Conservation (phyloP, 257 asterid species). For the Solanum gandarillasii region DNA sequence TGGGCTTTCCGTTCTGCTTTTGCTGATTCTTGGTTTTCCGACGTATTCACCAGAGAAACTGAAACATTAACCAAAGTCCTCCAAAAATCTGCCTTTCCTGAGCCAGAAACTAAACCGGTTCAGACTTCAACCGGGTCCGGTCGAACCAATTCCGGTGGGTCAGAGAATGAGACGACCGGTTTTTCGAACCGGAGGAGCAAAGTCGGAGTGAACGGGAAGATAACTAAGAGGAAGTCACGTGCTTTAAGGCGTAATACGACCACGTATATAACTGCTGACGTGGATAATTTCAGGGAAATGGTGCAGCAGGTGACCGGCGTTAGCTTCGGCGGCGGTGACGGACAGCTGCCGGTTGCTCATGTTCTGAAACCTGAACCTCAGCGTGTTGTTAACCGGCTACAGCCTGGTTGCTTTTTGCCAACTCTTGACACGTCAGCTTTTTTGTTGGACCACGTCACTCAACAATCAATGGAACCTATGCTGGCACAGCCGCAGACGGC, state of each 20-base stretch:
- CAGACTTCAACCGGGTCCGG: slow-evolving; percentile 25
- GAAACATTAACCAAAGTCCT: slow-evolving; percentile 51
- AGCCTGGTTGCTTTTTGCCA: slow-evolving; percentile 16
- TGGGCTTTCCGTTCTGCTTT: slow-evolving; percentile 48
- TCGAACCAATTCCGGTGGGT: slow-evolving; percentile 35
- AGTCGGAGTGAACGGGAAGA: slow-evolving; percentile 42
- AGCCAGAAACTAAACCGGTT: slow-evolving; percentile 20
- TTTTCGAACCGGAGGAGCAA: slow-evolving; percentile 16
- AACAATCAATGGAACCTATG: background rate
- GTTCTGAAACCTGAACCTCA: slow-evolving; percentile 61
- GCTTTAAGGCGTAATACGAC: slow-evolving; percentile 66
- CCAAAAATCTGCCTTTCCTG: slow-evolving; percentile 30
- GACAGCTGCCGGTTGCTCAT: slow-evolving; percentile 15
- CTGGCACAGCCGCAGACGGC: background rate
- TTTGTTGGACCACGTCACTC: slow-evolving; percentile 19
- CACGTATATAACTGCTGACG: slow-evolving; percentile 78
- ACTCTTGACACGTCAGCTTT: slow-evolving; percentile 54
- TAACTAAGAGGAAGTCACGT: slow-evolving; percentile 60
- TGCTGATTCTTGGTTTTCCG: slow-evolving; percentile 52
- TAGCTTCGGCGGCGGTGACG: slow-evolving; percentile 37
- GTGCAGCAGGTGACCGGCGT: slow-evolving; percentile 93
- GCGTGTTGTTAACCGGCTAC: slow-evolving; percentile 20
- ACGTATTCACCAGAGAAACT: slow-evolving; percentile 36
- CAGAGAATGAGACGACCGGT: slow-evolving; percentile 43
- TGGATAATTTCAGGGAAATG: slow-evolving; percentile 80